Evolutionary conservation across 2,329 filamentous ascomycete species (phyloP).

Genomic region (Penicillium sp.): DNA sequence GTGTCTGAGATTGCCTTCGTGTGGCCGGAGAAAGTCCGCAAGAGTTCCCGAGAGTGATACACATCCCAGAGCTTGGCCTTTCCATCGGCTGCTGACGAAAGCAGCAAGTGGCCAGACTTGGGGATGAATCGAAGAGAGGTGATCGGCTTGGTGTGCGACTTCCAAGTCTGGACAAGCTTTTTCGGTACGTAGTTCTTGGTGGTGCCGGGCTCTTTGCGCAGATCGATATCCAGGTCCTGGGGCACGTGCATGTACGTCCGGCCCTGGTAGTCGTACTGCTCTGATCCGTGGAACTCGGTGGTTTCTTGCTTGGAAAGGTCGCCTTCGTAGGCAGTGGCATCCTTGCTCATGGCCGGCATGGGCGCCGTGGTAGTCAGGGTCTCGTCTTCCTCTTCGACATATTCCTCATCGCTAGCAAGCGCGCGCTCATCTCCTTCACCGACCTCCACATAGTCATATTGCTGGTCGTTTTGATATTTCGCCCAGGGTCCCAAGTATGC

Average conservation of each 20-base stretch:
- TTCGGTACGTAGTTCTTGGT: constrained; percentile 90
- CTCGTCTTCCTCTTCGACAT: constrained; percentile 63
- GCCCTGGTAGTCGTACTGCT: constrained; percentile 89
- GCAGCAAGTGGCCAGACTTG: constrained; percentile 76
- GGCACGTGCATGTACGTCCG: constrained; percentile 97
- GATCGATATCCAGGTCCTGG: constrained; percentile 80
- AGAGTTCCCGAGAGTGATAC: constrained; percentile 81
- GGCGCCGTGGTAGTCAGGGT: constrained; percentile 51
- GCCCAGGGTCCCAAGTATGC: constrained; percentile 97
- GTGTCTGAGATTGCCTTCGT: constrained; percentile 86
- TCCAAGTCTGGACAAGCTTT: constrained; percentile 89
- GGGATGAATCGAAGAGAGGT: constrained; percentile 91
- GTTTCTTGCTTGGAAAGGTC: constrained; percentile 69
- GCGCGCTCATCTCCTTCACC: constrained; percentile 65
- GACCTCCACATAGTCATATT: constrained; percentile 63
- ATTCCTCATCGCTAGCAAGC: constrained; percentile 75
- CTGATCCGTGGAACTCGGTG: constrained; percentile 78
- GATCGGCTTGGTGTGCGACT: constrained; percentile 77
- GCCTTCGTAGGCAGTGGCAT: constrained; percentile 49
- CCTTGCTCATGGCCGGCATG: constrained; percentile 50
- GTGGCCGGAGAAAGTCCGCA: constrained; percentile 90
- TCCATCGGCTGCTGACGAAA: constrained; percentile 85
- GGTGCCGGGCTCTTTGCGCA: constrained; percentile 76
- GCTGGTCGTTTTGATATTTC: constrained; percentile 71
- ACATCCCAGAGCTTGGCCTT: constrained; percentile 94